These are phyloP conservation scores for Rhizopus arrhizus DNA, from an alignment of 371 early-diverging fungal species.

Conservation along the genomic window DNA sequence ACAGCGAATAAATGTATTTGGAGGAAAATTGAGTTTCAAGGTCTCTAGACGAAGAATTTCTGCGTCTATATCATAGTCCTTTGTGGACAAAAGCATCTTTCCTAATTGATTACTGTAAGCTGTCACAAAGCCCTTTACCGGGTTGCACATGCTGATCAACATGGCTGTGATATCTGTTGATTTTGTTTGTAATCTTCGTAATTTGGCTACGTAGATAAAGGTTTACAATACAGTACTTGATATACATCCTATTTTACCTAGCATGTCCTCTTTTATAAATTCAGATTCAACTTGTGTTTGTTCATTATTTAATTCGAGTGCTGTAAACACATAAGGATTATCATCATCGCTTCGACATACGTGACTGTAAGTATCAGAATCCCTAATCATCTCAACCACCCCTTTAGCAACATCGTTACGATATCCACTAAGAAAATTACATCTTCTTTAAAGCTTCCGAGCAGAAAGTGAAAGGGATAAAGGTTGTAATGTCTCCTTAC, in stretches of 20 bases:
- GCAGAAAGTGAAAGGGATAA: too few relatives aligned
- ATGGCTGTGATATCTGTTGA: slow-evolving; percentile 36
- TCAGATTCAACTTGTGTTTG: slow-evolving; percentile 8
- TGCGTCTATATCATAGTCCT: slow-evolving; percentile 33
- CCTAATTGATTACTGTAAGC: slow-evolving; percentile 34
- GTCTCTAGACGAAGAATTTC: slow-evolving; percentile 35
- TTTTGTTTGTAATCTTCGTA: slow-evolving; percentile 25
- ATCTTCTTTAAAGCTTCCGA: neutral
- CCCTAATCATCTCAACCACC: slow-evolving; percentile 33
- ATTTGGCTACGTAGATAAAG: slow-evolving; percentile 8
- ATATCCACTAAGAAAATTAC: slow-evolving; percentile 10
- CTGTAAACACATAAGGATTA: slow-evolving; percentile 27
- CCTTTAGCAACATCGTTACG: slow-evolving; percentile 34
- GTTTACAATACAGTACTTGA: neutral
- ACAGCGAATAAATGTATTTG: slow-evolving; percentile 33
- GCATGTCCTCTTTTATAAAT: slow-evolving; percentile 23
- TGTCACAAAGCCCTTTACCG: slow-evolving; percentile 29
- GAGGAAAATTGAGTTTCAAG: slow-evolving; percentile 39
- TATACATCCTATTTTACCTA: slow-evolving; percentile 14
- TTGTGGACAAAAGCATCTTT: slow-evolving; percentile 19
- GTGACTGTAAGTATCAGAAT: slow-evolving; percentile 23
- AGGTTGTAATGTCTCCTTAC: slow-evolving; percentile 11
- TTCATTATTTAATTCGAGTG: slow-evolving; percentile 24
- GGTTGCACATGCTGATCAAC: slow-evolving; percentile 38
- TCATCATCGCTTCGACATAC: slow-evolving; percentile 10